Conservation (phyloP, 306 rosid genomes). For the Cicer yamashitae region DNA sequence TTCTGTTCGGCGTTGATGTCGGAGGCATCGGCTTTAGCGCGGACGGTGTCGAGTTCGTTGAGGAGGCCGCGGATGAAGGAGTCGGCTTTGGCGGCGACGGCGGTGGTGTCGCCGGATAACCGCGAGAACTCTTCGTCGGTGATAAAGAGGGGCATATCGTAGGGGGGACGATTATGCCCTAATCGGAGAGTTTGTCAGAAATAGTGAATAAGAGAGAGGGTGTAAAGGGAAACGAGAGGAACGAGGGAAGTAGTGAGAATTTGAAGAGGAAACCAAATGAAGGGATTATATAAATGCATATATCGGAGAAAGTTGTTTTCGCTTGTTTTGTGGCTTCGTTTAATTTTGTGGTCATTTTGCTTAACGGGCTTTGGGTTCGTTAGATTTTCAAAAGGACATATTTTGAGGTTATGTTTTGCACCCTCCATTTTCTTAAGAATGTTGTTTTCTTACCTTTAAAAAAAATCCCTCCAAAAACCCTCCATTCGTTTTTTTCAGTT, state of each 20-base stretch:
- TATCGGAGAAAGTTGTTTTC: background rate
- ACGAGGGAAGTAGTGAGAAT: constrained; percentile 46
- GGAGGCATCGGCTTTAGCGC: constrained; percentile 81
- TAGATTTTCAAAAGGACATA: too few relatives aligned
- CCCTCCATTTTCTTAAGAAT: too few relatives aligned
- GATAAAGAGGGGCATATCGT: constrained; percentile 68
- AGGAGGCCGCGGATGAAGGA: constrained; percentile 72
- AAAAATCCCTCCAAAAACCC: too few relatives aligned
- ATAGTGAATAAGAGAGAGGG: background rate
- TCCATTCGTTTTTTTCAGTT: too few relatives aligned
- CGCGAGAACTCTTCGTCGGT: constrained; percentile 86
- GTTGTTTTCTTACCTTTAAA: too few relatives aligned
- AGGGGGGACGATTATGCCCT: constrained; percentile 45
- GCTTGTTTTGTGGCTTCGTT: background rate
- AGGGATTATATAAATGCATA: background rate
- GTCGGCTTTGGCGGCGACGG: constrained; percentile 82
- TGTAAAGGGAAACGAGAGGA: background rate
- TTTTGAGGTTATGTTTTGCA: too few relatives aligned
- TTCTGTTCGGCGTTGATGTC: constrained; percentile 93
- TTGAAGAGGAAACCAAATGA: constrained; percentile 41
- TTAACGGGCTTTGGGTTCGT: too few relatives aligned
- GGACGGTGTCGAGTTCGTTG: constrained; percentile 78
- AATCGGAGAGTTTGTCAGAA: constrained; percentile 23
- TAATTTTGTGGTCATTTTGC: background rate
- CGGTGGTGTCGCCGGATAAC: constrained; percentile 57